Base-by-base conservation (phyloP, 2,329 filamentous ascomycete genomes). In the Lecanicillium sp. region DNA sequence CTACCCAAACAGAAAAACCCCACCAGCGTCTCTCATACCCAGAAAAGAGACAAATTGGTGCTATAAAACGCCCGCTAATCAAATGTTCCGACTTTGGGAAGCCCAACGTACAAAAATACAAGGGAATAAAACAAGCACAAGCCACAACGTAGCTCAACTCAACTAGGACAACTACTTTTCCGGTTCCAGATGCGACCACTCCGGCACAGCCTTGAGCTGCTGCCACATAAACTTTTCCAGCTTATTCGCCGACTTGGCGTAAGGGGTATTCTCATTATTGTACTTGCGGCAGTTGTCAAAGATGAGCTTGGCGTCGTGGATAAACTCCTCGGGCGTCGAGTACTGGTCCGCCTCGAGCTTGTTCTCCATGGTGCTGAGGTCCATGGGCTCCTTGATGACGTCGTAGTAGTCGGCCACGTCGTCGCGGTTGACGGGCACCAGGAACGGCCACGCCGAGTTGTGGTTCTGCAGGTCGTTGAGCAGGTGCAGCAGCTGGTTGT, bases 321-420 rank as follows among this genome's bases (percentile, higher is more conserved):
- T 81, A 51, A 98, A 96, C 52, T 97, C 92, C 56, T 97, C 88
- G 0, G 92, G 90, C 0, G 79, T 88, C 13, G 80, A 77, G 57
- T 98, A 98, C 54, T 90, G 77, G 62, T 97, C 92, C 29, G 87
- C 87, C 55, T 97, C 89, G 46, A 96, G 82, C 62, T 94, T 94
- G 50, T 79, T 80, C 62, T 97, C 92, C 90, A 98, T 97, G 15
- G 89, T 96, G 34, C 78, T 82, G 34, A 96, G 71, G 57, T 96
- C 92, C 92, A 98, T 98, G 27, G 92, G 92, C 59, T 95, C 85
- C 57, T 89, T 89, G 68, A 98, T 98, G 44, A 97, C 89, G 43
- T 95, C 87, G 68, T 97, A 97, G 65, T 98, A 98, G 60, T 98
- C 92, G n/a, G 87, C 81, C 0, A 98, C 92, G 49, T 97, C 92